These are phyloP conservation scores for Monosporascus ibericus DNA, from an alignment of 2,329 filamentous ascomycete genomes.

Conservation along the genomic window DNA sequence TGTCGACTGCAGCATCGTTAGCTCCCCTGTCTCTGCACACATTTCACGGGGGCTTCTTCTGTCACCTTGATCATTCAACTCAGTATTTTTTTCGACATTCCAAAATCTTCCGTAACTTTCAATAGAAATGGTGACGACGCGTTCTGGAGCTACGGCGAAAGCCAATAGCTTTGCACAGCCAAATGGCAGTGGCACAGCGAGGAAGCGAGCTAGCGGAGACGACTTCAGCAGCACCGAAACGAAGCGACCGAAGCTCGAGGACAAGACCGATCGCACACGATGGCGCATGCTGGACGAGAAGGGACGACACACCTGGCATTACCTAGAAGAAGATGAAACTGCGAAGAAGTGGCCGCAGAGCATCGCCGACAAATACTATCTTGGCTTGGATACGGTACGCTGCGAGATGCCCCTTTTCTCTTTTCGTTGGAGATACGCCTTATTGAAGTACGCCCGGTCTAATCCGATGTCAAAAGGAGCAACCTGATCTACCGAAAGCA, in stretches of 20 bases:
- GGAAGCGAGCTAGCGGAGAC: slow-evolving; percentile 37
- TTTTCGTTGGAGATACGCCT: too few relatives aligned
- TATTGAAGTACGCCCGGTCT: not conserved
- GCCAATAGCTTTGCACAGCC: slow-evolving; percentile 3
- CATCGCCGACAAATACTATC: slow-evolving; percentile 79
- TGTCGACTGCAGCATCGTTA: too few relatives aligned
- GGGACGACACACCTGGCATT: slow-evolving; percentile 91
- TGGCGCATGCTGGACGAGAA: slow-evolving; percentile 82
- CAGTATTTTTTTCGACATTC: too few relatives aligned
- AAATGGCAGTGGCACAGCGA: slow-evolving; percentile 16
- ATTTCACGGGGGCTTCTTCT: too few relatives aligned
- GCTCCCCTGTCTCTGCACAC: too few relatives aligned
- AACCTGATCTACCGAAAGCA: slow-evolving; percentile 65
- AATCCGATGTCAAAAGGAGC: slow-evolving; percentile 45
- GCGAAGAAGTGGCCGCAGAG: slow-evolving; percentile 76
- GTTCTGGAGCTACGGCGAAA: slow-evolving; percentile 1
- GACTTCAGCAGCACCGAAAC: slow-evolving; percentile 21
- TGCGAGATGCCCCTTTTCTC: not conserved
- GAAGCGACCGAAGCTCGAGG: slow-evolving; percentile 42
- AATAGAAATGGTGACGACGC: slow-evolving; percentile 15
- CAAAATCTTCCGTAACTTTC: too few relatives aligned
- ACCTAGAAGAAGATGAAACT: slow-evolving; percentile 69
- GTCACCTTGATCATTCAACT: too few relatives aligned
- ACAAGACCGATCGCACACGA: slow-evolving; percentile 69
- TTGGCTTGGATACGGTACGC: slow-evolving; percentile 71